Conservation (phyloP, 148 eudicot species). For the Camellia granthamiana region DNA sequence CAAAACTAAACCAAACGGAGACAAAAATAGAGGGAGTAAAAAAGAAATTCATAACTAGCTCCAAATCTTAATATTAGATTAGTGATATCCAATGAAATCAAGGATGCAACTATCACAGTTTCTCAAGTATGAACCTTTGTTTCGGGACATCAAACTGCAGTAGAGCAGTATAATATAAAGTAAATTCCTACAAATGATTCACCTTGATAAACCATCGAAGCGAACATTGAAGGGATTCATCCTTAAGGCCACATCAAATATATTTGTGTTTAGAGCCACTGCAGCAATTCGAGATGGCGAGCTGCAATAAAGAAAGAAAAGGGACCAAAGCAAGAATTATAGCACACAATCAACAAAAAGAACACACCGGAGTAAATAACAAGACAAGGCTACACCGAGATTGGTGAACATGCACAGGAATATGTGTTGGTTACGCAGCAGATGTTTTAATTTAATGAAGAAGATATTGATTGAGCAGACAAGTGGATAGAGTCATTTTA, state of each 20-base stretch:
- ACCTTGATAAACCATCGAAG: slow-evolving; percentile 65
- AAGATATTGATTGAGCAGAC: neutral
- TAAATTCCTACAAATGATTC: slow-evolving; percentile 12
- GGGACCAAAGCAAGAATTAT: neutral
- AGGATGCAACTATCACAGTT: neutral
- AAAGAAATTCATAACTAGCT: neutral
- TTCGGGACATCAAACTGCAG: neutral
- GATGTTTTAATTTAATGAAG: neutral
- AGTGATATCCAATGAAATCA: neutral
- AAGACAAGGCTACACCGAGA: neutral
- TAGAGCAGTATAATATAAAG: neutral
- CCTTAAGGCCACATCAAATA: slow-evolving; percentile 69
- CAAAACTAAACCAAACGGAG: neutral
- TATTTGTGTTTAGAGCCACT: slow-evolving; percentile 55
- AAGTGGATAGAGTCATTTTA: neutral
- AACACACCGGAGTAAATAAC: neutral
- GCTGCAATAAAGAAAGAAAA: slow-evolving; percentile 40
- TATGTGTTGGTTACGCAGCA: neutral
- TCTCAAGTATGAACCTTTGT: neutral
- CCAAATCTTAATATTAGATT: neutral
- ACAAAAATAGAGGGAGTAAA: neutral
- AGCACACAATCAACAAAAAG: slow-evolving; percentile 6
- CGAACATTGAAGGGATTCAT: slow-evolving; percentile 47
- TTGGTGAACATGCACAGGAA: neutral
- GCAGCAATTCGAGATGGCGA: slow-evolving; percentile 66